These are phyloP conservation scores for Penicillium bialowiezense DNA, from an alignment of 495 filamentous ascomycete genomes.

Conservation along the genomic window DNA sequence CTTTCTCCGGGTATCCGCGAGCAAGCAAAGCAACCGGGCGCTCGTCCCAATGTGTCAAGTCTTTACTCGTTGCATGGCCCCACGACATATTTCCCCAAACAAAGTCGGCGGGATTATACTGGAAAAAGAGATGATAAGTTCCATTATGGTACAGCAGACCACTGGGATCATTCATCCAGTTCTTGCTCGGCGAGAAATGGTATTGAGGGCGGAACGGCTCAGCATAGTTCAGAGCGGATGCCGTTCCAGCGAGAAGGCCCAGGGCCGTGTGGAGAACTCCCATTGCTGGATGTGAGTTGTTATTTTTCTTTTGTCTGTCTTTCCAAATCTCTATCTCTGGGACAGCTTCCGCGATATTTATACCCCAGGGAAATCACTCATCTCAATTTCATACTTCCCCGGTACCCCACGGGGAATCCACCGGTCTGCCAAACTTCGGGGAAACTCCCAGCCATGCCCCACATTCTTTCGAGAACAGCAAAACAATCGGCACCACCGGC, in stretches of 20 bases:
- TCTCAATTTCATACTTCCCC: not conserved
- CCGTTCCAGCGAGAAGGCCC: not conserved
- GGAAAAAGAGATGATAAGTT: conserved; percentile 39
- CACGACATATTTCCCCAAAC: conserved; percentile 39
- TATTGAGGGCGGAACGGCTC: conserved; percentile 43
- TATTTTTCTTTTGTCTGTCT: not conserved
- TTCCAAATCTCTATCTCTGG: not conserved
- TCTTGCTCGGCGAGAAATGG: conserved; percentile 51
- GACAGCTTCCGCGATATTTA: not conserved
- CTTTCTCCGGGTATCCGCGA: conserved; percentile 39
- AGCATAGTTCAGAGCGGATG: conserved; percentile 30
- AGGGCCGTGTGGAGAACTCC: not conserved
- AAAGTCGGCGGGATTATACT: conserved; percentile 37
- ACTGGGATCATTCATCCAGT: conserved; percentile 63
- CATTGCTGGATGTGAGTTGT: no score
- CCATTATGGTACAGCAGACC: conserved; percentile 46
- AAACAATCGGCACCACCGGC: not conserved
- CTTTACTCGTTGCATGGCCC: conserved; percentile 40
- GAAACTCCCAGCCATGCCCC: not conserved
- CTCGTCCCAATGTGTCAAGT: conserved; percentile 40
- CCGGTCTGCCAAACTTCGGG: conserved; percentile 1
- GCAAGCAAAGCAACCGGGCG: conserved; percentile 36
- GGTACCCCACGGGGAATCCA: not conserved
- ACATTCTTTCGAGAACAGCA: not conserved
- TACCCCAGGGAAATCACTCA: not conserved